phyloP scores from a whole-genome alignment of 192 early-diverging fungal genomes.

The Entomortierella lignicola region DNA sequence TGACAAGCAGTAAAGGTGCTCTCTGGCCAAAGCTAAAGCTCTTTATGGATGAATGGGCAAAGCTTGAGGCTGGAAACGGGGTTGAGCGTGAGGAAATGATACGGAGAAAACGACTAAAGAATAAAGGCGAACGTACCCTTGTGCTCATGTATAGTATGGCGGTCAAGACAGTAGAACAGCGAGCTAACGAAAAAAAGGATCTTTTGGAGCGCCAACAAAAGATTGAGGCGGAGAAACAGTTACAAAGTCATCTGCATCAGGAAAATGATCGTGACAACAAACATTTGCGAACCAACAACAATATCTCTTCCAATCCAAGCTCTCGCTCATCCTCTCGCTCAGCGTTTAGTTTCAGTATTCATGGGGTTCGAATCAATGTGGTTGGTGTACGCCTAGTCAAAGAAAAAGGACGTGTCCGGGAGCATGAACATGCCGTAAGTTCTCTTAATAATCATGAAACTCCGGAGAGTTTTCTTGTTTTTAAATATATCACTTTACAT shows the following conservation, averaged over 20 bases:
- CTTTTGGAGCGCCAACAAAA: not conserved
- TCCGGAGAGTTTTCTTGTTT: not conserved
- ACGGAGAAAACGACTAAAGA: slow-evolving; percentile 37
- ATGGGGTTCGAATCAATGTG: slow-evolving; percentile 61
- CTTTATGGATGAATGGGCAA: slow-evolving; percentile 62
- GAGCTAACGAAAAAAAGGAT: slow-evolving; percentile 30
- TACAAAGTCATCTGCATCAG: not conserved
- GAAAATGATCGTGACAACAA: not conserved
- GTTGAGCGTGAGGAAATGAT: slow-evolving; percentile 41
- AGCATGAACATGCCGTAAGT: slow-evolving; percentile 57
- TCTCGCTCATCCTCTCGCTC: not conserved
- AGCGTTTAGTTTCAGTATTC: slow-evolving; percentile 4
- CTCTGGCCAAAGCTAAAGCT: slow-evolving; percentile 63
- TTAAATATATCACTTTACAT: too few relatives aligned
- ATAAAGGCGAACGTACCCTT: slow-evolving; percentile 37
- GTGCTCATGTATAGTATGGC: slow-evolving; percentile 49
- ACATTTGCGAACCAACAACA: not conserved
- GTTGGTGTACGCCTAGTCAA: slow-evolving; percentile 45
- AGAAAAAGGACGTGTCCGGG: slow-evolving; percentile 57
- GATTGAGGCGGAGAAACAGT: not conserved
- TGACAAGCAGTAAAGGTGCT: slow-evolving; percentile 40
- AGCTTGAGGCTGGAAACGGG: slow-evolving; percentile 50
- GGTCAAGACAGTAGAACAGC: slow-evolving; percentile 46
- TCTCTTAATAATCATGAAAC: not conserved
- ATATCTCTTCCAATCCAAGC: not conserved